Evolutionary conservation across 208 protist species (phyloP).

Genomic region (Acanthamoeba castellanii): DNA sequence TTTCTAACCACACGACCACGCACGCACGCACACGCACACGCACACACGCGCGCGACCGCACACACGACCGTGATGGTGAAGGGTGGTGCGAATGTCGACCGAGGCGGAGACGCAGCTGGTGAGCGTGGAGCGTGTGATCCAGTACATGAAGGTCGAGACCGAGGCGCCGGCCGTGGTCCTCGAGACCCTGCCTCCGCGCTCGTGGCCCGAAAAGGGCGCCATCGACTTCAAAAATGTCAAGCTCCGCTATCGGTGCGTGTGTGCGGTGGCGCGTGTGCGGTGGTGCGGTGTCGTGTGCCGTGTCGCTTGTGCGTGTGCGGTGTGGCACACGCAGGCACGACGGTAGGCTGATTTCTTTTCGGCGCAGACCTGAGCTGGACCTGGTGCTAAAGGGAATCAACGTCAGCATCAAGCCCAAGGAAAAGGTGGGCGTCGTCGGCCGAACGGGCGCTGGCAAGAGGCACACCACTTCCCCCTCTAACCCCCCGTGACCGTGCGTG

Average conservation of each 20-base stretch:
- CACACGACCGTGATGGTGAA: neutral
- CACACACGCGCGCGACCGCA: too few relatives aligned
- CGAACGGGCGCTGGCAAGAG: slow-evolving; percentile 88
- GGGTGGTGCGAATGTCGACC: slow-evolving; percentile 58
- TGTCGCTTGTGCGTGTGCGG: neutral
- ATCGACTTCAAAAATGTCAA: slow-evolving; percentile 81
- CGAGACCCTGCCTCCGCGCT: slow-evolving; percentile 45
- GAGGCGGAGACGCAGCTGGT: slow-evolving; percentile 66
- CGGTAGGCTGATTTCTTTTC: slow-evolving; percentile 64
- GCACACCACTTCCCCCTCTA: neutral
- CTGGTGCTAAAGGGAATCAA: slow-evolving; percentile 81
- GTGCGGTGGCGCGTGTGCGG: neutral
- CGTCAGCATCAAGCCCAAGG: slow-evolving; percentile 78
- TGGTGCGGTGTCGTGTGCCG: neutral
- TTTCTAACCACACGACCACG: too few relatives aligned
- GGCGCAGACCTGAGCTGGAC: slow-evolving; percentile 78
- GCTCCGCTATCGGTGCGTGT: slow-evolving; percentile 9
- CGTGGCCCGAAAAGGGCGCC: slow-evolving; percentile 85
- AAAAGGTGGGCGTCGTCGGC: slow-evolving; percentile 93
- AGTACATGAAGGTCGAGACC: slow-evolving; percentile 81
- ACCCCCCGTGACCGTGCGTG: neutral
- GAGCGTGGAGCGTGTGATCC: slow-evolving; percentile 82
- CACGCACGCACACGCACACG: too few relatives aligned
- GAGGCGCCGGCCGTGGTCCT: slow-evolving; percentile 61
- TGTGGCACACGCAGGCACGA: too few relatives aligned